These are phyloP conservation scores for Brachypodium distachyon DNA, from an alignment of 202 grass and related monocot species.

Conservation along the genomic window DNA sequence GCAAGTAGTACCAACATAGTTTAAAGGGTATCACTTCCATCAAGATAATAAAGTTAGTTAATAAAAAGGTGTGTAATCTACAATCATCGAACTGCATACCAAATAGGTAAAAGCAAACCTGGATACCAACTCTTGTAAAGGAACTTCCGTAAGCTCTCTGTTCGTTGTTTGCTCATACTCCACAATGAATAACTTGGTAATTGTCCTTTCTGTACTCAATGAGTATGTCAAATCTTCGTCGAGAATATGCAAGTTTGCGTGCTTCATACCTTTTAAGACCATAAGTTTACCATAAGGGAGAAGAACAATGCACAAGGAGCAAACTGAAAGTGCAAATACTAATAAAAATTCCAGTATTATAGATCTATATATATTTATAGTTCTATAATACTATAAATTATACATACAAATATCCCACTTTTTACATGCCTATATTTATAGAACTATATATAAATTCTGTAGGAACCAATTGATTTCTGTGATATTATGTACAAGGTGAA, in stretches of 20 bases:
- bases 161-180: constrained; percentile 13
- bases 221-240: constrained; percentile 38
- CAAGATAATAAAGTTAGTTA: not conserved
- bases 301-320: too few species aligned
- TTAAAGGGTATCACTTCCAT: too few species aligned
- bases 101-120: constrained; percentile 28
- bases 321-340: not conserved
- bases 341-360: too few species aligned
- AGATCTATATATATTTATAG: not conserved
- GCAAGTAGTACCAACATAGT: not conserved
- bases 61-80: not conserved
- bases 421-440: not conserved
- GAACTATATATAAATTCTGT: not conserved
- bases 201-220: constrained; percentile 37
- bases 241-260: constrained; percentile 22
- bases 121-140: constrained; percentile 29
- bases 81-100: not conserved
- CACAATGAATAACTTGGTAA: constrained; percentile 43
- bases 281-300: not conserved
- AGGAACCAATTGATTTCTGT: not conserved
- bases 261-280: constrained; percentile 33
- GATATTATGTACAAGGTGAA: not conserved
- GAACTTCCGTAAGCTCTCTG: constrained; percentile 24
- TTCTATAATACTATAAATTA: not conserved
- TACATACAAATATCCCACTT: not conserved